Percentiles rank a stretch among this genome's conserved stretches.
Conservation (phyloP, 148 eudicot species). For the Limonium bicolor region DNA sequence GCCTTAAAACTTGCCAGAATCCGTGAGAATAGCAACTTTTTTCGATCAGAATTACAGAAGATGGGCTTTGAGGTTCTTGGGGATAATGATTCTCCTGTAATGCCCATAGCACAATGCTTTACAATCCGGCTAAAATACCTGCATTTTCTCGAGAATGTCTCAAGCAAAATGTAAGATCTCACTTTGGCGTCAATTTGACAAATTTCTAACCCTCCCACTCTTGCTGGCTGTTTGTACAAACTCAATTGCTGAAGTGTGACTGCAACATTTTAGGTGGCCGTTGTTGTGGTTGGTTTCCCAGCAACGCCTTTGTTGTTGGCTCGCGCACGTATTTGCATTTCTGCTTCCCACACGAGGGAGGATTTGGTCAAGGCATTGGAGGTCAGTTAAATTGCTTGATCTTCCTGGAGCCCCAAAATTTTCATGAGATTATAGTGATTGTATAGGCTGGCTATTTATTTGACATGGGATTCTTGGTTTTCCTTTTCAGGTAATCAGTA, state of each 20-base stretch:
- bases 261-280: conserved; percentile 67
- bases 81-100: conserved; percentile 73
- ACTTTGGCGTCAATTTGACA: not conserved
- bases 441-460: too few relatives aligned
- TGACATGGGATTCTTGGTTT: not conserved
- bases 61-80: conserved; percentile 82
- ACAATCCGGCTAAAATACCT: conserved; percentile 76
- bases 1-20: conserved; percentile 73
- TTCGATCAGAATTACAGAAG: conserved; percentile 65
- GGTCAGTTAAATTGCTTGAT: conserved; percentile 28
- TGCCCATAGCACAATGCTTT: conserved; percentile 85
- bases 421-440: too few relatives aligned
- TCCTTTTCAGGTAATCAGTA: conserved; percentile 33
- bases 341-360: conserved; percentile 83
- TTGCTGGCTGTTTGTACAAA: too few relatives aligned
- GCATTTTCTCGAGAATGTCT: conserved; percentile 90
- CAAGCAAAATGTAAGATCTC: conserved; percentile 57
- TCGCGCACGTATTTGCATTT: conserved; percentile 86
- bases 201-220: too few relatives aligned
- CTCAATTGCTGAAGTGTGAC: too few relatives aligned
- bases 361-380: conserved; percentile 64
- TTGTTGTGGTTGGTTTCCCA: conserved; percentile 88
- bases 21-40: conserved; percentile 83
- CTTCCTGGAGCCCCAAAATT: too few relatives aligned
- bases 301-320: conserved; percentile 85